Evolutionary conservation across 805 yeast species (phyloP).

Genomic region (Candida lessepsii): DNA sequence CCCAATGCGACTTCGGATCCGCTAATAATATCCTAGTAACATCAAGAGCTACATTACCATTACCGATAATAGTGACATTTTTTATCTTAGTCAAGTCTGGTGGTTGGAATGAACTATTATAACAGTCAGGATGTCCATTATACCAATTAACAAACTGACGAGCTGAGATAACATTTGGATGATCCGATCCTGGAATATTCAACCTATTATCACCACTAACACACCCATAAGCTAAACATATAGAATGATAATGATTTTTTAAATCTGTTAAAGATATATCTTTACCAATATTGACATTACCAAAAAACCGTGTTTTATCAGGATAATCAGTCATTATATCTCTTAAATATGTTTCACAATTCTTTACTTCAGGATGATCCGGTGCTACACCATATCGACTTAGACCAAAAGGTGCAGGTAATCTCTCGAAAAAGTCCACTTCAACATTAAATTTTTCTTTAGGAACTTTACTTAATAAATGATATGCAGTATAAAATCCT

Average conservation of each 20-base stretch:
- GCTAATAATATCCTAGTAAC: constrained; percentile 77
- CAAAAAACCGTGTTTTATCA: constrained; percentile 51
- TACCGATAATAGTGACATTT: constrained; percentile 82
- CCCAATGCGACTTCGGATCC: constrained; percentile 53
- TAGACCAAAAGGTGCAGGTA: constrained; percentile 90
- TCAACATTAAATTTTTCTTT: constrained; percentile 28
- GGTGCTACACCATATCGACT: constrained; percentile 98
- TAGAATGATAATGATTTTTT: constrained; percentile 59
- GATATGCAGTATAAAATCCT: constrained; percentile 85
- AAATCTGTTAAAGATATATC: constrained; percentile 55
- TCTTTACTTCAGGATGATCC: constrained; percentile 95
- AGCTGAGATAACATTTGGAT: constrained; percentile 73
- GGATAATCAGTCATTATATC: constrained; percentile 34
- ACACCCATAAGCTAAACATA: constrained; percentile 83
- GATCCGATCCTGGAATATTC: constrained; percentile 59
- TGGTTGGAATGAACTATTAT: constrained; percentile 27
- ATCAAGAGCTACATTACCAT: constrained; percentile 95
- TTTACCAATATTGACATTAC: constrained; percentile 68
- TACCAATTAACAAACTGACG: constrained; percentile 94
- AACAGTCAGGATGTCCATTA: constrained; percentile 75
- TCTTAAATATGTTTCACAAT: constrained; percentile 71
- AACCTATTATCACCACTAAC: constrained; percentile 52
- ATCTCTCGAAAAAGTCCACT: constrained; percentile 76
- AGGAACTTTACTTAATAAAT: constrained; percentile 52
- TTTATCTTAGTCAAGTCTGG: constrained; percentile 63